Percentiles rank a stretch among this genome's conserved stretches.
These are phyloP conservation scores for Cladobotryum protrusum DNA, from an alignment of 2,329 filamentous ascomycete genomes.

Conservation along the genomic window DNA sequence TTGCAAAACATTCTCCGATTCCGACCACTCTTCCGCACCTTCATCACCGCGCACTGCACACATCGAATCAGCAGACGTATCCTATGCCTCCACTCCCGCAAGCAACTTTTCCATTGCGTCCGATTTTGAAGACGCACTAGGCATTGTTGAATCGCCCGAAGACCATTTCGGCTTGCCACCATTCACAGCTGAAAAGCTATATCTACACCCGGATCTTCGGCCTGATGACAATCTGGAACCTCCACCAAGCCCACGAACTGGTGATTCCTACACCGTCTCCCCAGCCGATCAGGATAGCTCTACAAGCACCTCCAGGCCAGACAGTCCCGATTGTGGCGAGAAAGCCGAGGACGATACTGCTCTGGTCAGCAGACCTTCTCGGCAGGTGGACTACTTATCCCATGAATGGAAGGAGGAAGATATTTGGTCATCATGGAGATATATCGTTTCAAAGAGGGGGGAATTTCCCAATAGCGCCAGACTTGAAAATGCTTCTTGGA, in stretches of 20 bases:
- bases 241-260: conserved; percentile 43
- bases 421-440: conserved; percentile 95
- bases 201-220: conserved; percentile 25
- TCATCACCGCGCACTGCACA: conserved; percentile 50
- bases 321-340: conserved; percentile 49
- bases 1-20: conserved; percentile 39
- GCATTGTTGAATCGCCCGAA: conserved; percentile 38
- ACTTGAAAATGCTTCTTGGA: conserved; percentile 93
- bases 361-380: conserved; percentile 65
- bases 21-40: conserved; percentile 47
- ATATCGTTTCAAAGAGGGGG: conserved; percentile 73
- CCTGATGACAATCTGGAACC: conserved; percentile 40
- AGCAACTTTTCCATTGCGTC: conserved; percentile 58
- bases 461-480: conserved; percentile 76
- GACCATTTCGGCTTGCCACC: conserved; percentile 43
- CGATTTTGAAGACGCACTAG: conserved; percentile 45
- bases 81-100: conserved; percentile 56
- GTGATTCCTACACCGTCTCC: conserved; percentile 46
- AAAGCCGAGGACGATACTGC: conserved; percentile 75
- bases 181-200: conserved; percentile 43
- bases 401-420: conserved; percentile 93
- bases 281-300: conserved; percentile 49
- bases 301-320: conserved; percentile 47
- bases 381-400: conserved; percentile 92
- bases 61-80: conserved; percentile 49